Conservation (phyloP, 1,284 basidiomycete species). For the Boletus nobilissimus region DNA sequence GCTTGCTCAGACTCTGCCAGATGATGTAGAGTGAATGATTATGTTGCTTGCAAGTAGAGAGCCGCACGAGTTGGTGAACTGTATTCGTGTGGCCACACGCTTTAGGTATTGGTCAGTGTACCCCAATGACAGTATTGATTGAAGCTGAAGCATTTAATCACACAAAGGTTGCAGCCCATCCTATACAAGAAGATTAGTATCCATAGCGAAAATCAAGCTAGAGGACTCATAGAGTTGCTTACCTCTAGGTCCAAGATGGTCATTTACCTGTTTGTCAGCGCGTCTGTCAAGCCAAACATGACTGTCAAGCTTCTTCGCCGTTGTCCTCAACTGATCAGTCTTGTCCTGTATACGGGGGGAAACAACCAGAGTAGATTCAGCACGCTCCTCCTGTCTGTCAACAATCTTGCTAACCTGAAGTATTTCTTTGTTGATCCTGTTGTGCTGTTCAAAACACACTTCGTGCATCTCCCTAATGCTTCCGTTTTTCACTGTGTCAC, state of each 20-base stretch:
- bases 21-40: not conserved
- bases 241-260: not conserved
- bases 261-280: not conserved
- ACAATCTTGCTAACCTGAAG: not conserved
- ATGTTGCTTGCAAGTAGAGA: not conserved
- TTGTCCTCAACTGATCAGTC: not conserved
- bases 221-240: not conserved
- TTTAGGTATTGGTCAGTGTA: not conserved
- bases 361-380: not conserved
- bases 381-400: not conserved
- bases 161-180: not conserved
- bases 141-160: not conserved
- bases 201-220: not conserved
- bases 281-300: not conserved
- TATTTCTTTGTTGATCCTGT: not conserved
- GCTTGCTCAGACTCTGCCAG: not conserved
- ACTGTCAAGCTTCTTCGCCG: not conserved
- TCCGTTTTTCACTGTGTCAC: not conserved
- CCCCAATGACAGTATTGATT: not conserved
- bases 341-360: not conserved
- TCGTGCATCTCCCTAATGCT: not conserved
- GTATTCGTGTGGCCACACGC: not conserved
- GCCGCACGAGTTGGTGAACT: not conserved
- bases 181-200: constrained; percentile 3
- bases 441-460: not conserved